These are phyloP conservation scores for Myriosclerotinia curreyana DNA, from an alignment of 2,329 filamentous ascomycete species.

Conservation along the genomic window DNA sequence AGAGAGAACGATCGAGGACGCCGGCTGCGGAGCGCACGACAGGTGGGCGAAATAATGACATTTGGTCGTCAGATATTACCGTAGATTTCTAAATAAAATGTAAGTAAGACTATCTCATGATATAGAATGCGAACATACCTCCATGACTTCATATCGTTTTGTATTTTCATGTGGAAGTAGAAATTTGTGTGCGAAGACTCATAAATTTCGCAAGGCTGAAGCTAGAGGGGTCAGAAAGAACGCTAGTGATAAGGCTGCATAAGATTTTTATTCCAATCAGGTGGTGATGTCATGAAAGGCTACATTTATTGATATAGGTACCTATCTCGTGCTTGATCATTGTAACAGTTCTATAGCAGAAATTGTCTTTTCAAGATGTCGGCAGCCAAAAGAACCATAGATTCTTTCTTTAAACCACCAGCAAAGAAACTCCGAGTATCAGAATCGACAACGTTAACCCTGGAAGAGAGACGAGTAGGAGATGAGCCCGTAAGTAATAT, in stretches of 20 bases:
- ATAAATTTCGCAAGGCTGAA: constrained; percentile 20
- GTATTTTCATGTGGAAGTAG: constrained; percentile 9
- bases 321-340: neutral
- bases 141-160: constrained; percentile 34
- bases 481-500: constrained; percentile 8
- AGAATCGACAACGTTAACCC: constrained; percentile 20
- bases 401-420: constrained; percentile 62
- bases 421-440: constrained; percentile 42
- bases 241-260: constrained; percentile 17
- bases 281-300: constrained; percentile 25
- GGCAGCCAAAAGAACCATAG: constrained; percentile 60
- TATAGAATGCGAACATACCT: constrained; percentile 24
- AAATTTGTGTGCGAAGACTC: constrained; percentile 15
- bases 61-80: constrained; percentile 40
- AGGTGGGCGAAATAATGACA: constrained; percentile 71
- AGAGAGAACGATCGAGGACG: constrained; percentile 78
- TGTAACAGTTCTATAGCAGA: neutral
- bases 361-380: constrained; percentile 27
- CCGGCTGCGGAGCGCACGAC: constrained; percentile 66
- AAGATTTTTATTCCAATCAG: neutral
- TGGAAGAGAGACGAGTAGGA: neutral
- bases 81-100: constrained; percentile 26
- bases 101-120: constrained; percentile 6
- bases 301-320: constrained; percentile 15
- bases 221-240: neutral